A percentile compares a stretch with the other conserved stretches of the same genome.
Conservation (phyloP, 2,329 filamentous ascomycete genomes). For the Hymenoscyphus linearis region DNA sequence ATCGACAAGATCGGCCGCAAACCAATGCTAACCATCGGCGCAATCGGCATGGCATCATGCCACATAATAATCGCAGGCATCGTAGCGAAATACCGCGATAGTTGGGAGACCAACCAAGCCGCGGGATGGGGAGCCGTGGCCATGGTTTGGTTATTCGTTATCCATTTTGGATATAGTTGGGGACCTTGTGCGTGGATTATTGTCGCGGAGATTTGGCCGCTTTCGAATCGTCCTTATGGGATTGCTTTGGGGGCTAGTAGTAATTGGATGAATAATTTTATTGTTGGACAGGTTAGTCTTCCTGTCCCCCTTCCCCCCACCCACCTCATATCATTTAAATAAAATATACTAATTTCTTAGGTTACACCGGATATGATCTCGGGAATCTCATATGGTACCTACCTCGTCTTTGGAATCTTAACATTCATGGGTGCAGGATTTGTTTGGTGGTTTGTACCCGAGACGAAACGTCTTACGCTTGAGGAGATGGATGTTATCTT, state of each 20-base stretch:
- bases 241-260: conserved; percentile 59
- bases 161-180: conserved; percentile 73
- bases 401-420: conserved; percentile 63
- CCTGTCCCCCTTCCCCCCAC: background rate
- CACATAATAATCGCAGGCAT: conserved; percentile 70
- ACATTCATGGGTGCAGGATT: conserved; percentile 56
- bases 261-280: conserved; percentile 59
- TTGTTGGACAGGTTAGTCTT: conserved; percentile 58
- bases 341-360: conserved; percentile 36
- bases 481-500: conserved; percentile 63
- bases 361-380: conserved; percentile 64
- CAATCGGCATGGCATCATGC: conserved; percentile 61
- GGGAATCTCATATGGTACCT: conserved; percentile 63
- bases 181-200: conserved; percentile 71
- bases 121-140: conserved; percentile 63
- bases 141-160: conserved; percentile 71
- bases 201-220: conserved; percentile 47
- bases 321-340: no score
- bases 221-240: conserved; percentile 65
- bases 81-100: conserved; percentile 55
- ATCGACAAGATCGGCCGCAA: conserved; percentile 61
- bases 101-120: conserved; percentile 49
- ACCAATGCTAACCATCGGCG: conserved; percentile 57
- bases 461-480: conserved; percentile 47
- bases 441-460: conserved; percentile 45